Evolutionary conservation across 345 rosid genomes (phyloP).

Genomic region (Arabidopsis thaliana): TAIR10.1 NC_003075.7:13975001-13975500

Average conservation of each 20-base stretch:
- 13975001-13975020: conserved; percentile 95
- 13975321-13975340: conserved; percentile 99
- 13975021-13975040: conserved; percentile 88
- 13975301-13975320: conserved; percentile 98
- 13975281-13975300: conserved; percentile 93
- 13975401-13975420: conserved; percentile 88
- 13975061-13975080: conserved; percentile 18
- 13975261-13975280: conserved; percentile 90
- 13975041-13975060: conserved; percentile 71
- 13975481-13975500: conserved; percentile 67
- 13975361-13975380: conserved; percentile 72
- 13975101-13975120: conserved; percentile 13
- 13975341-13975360: conserved; percentile 97
- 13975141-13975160: conserved; percentile 13
- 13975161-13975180: conserved; percentile 62
- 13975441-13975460: conserved; percentile 67
- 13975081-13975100: conserved; percentile 43
- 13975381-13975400: conserved; percentile 68
- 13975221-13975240: conserved; percentile 95
- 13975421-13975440: conserved; percentile 72
- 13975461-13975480: conserved; percentile 68
- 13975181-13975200: conserved; percentile 94
- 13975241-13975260: conserved; percentile 97
- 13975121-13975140: conserved; percentile 22
- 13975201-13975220: conserved; percentile 88